Base-by-base conservation (phyloP, 306 rosid genomes). In the Quercus wislizeni region DNA sequence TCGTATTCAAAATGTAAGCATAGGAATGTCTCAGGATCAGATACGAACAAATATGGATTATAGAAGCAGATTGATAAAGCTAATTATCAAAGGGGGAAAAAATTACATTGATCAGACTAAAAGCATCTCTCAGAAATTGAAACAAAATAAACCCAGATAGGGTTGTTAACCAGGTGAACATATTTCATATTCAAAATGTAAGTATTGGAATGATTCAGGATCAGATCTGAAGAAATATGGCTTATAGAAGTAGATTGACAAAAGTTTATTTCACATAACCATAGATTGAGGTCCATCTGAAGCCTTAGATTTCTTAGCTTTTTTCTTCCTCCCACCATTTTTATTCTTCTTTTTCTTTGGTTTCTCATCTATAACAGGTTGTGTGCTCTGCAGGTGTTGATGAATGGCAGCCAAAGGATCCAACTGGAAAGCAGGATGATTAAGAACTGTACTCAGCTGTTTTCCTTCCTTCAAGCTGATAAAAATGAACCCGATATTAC, bases 401-500 rank as follows among this genome's bases (percentile, higher is more conserved):
- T 80, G 72, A 72, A 91, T 86, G 78, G 92, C 90, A 63, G 82
- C 83, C n/a, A 88, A 17, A 30, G 97, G 96, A 85, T 93, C 88
- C 5, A 61, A 76, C 85, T 79, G 88, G 89, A 90, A 90, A 13
- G 72, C 67, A 15, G 88, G 89, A 83, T 91, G 78, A 59, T 75
- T 82, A 57, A 93, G 92, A 86, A 91, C 87, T 4, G 77, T 75
- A 55, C 63, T 82, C 83, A 93, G 43, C 46, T 85, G 88, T 76
- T 72, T 74, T 77, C 78, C 87, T 87, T 95, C 99, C 80, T 86
- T 86, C 89, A 88, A 78, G 83, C 99, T 93, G 89, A 86, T 30
- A 74, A 62, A 81, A 69, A 76, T 17, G n/a, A 23, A 78, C 15
- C 51, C 71, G 71, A 13, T 35, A 35, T 5, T 5, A 75, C 63